These are phyloP conservation scores for Stellera chamaejasme DNA, from an alignment of 345 rosid genomes.

Conservation along the genomic window DNA sequence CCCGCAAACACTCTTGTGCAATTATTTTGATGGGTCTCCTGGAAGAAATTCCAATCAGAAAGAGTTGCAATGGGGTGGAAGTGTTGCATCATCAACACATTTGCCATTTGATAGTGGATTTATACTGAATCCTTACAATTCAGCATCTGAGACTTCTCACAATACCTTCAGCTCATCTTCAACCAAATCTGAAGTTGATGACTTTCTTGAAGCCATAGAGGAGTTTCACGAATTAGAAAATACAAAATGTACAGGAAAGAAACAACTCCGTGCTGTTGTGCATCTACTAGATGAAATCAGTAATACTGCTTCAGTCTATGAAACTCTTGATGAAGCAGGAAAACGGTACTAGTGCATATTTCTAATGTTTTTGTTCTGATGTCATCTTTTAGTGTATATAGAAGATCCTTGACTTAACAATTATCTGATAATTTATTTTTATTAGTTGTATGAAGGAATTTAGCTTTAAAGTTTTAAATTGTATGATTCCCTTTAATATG, in stretches of 20 bases:
- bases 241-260: constrained; percentile 39
- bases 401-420: background rate
- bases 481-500: too few relatives aligned
- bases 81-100: constrained; percentile 32
- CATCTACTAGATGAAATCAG: constrained; percentile 70
- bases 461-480: too few relatives aligned
- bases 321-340: constrained; percentile 83
- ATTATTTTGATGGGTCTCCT: constrained; percentile 60
- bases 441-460: background rate
- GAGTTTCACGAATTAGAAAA: constrained; percentile 35
- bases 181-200: constrained; percentile 37
- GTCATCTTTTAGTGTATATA: constrained; percentile 2
- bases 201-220: constrained; percentile 49
- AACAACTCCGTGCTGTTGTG: constrained; percentile 56
- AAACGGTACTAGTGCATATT: constrained; percentile 44
- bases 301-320: constrained; percentile 59
- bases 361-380: background rate
- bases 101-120: constrained; percentile 38
- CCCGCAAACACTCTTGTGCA: constrained; percentile 58
- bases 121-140: constrained; percentile 22
- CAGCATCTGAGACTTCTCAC: constrained; percentile 26
- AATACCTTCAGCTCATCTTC: constrained; percentile 31
- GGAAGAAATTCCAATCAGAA: constrained; percentile 34
- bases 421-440: background rate
- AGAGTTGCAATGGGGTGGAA: constrained; percentile 58